Conservation (phyloP, 202 grass and related monocot genomes). For the Thinopyrum obtusiflorum region DNA sequence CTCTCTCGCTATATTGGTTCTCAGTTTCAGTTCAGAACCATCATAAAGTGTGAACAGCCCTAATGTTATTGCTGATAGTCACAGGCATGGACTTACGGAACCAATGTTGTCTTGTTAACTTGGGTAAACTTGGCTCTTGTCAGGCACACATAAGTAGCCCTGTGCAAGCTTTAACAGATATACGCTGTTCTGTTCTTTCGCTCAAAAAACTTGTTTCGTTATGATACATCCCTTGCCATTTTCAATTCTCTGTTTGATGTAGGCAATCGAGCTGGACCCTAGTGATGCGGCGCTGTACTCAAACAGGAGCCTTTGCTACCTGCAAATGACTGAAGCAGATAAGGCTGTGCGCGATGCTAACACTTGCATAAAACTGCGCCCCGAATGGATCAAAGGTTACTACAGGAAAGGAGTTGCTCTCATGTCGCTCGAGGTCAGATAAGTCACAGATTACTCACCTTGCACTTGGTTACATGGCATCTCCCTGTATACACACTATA, state of each 20-base stretch:
- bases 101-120: background rate
- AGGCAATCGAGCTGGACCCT: slow-evolving; percentile 6
- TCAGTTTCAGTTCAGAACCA: background rate
- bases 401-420: background rate
- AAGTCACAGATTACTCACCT: background rate
- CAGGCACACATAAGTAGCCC: background rate
- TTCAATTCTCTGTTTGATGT: background rate
- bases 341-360: background rate
- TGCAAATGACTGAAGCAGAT: background rate
- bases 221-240: background rate
- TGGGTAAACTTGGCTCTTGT: background rate
- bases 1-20: background rate
- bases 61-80: background rate
- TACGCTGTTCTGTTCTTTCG: background rate
- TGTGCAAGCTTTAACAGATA: background rate
- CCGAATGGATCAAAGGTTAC: slow-evolving; percentile 4
- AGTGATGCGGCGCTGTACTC: background rate
- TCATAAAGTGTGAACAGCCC: background rate
- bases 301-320: background rate
- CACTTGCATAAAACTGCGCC: slow-evolving; percentile 2
- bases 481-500: background rate
- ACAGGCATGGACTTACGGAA: background rate
- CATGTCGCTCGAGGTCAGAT: background rate
- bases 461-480: background rate
- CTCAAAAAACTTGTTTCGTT: background rate